Conservation (phyloP, 2,329 filamentous ascomycete species). For the Periconia sp. region DNA sequence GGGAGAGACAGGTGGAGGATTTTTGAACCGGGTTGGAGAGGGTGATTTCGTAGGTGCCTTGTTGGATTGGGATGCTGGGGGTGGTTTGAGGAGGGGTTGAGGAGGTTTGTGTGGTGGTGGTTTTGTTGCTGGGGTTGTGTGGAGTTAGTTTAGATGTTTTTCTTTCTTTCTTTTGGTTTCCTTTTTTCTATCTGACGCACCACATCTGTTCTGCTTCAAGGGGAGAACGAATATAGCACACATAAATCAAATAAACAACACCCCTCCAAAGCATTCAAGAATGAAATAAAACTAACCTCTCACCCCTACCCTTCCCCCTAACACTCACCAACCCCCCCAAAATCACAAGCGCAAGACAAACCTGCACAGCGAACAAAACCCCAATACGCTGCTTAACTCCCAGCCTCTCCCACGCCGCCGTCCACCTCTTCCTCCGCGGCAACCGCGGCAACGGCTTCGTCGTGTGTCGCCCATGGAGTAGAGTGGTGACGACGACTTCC, state of each 20-base stretch:
- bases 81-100: background rate
- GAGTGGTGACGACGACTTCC: constrained; percentile 21
- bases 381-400: constrained; percentile 23
- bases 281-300: background rate
- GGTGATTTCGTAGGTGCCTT: constrained; percentile 22
- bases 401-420: constrained; percentile 21
- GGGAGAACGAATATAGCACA: too few relatives aligned
- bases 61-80: constrained; percentile 10
- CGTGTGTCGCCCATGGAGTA: background rate
- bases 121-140: background rate
- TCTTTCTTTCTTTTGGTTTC: background rate
- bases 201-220: too few relatives aligned
- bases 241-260: too few relatives aligned
- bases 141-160: background rate
- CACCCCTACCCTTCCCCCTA: constrained; percentile 7
- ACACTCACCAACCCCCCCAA: constrained; percentile 16
- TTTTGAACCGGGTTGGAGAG: constrained; percentile 23
- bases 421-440: constrained; percentile 16
- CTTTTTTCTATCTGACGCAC: background rate
- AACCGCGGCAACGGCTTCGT: constrained; percentile 28
- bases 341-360: constrained; percentile 18
- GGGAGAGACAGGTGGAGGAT: constrained; percentile 27
- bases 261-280: too few relatives aligned
- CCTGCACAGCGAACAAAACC: constrained; percentile 21
- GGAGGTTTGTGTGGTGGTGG: background rate